Conservation (phyloP, 2,329 filamentous ascomycete species). For the Epichloe bromicola region DNA sequence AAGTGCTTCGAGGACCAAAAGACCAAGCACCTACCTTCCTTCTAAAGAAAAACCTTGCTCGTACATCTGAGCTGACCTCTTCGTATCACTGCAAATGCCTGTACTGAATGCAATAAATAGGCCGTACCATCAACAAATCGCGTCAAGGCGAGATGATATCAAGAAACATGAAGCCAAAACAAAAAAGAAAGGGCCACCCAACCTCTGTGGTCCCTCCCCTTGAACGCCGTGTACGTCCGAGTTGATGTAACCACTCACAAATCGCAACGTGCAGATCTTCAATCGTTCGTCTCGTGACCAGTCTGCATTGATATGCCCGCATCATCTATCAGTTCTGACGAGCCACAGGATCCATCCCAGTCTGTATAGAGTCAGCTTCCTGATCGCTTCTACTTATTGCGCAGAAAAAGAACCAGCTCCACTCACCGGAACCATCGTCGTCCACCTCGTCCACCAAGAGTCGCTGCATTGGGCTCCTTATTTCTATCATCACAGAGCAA, state of each 20-base stretch:
- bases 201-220: background rate
- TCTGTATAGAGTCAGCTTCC: constrained; percentile 23
- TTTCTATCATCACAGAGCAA: constrained; percentile 13
- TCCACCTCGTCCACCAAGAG: constrained; percentile 46
- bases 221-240: background rate
- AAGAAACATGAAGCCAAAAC: background rate
- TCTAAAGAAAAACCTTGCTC: background rate
- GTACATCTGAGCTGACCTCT: background rate
- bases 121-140: background rate
- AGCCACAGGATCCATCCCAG: constrained; percentile 41
- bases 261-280: constrained; percentile 11
- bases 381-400: background rate
- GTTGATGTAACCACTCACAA: background rate
- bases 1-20: background rate
- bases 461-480: constrained; percentile 35
- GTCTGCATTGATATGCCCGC: constrained; percentile 32
- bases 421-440: constrained; percentile 44
- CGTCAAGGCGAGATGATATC: background rate
- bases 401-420: background rate
- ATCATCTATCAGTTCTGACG: constrained; percentile 41
- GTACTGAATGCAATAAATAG: background rate
- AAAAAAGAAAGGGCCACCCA: background rate
- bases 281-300: constrained; percentile 27
- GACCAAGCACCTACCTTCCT: background rate
- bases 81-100: background rate